Percentiles rank a stretch among this genome's conserved stretches.
Evolutionary conservation across 163 green algal genomes (phyloP).

Genomic region (Coccomyxa subellipsoidea): DNA sequence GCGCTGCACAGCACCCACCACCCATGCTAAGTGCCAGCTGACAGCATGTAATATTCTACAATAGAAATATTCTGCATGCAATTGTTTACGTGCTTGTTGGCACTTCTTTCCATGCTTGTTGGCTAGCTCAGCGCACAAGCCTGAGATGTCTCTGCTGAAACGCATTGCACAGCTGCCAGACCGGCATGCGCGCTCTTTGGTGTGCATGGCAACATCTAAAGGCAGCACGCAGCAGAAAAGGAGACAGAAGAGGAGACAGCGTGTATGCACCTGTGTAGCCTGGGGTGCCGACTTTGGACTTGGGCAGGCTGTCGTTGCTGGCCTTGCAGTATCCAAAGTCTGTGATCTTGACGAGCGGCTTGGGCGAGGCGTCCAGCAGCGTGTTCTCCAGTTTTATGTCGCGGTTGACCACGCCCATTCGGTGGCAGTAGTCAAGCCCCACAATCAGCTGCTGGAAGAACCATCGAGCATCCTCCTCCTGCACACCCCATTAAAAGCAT

Average conservation of each 20-base stretch:
- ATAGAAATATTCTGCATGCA: no score
- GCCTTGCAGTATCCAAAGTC: constrained; percentile 84
- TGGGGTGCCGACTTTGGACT: constrained; percentile 66
- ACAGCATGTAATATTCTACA: neutral
- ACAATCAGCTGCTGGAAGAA: constrained; percentile 90
- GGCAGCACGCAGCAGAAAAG: no score
- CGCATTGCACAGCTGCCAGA: no score
- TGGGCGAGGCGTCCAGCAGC: constrained; percentile 64
- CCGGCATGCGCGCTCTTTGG: no score
- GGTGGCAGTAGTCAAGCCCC: constrained; percentile 86
- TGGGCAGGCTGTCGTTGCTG: constrained; percentile 48
- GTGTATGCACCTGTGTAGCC: constrained; percentile 44
- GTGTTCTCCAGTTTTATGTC: constrained; percentile 92
- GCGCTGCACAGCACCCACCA: constrained; percentile 8
- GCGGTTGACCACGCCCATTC: constrained; percentile 71
- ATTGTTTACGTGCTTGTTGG: no score
- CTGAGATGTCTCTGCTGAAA: no score
- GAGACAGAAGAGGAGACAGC: neutral
- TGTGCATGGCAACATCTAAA: no score
- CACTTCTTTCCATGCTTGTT: no score
- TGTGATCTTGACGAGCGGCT: constrained; percentile 92
- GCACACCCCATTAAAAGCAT: constrained; percentile 30
- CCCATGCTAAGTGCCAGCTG: neutral
- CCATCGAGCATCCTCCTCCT: constrained; percentile 67
- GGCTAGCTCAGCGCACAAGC: no score